Percentiles rank a stretch among this genome's conserved stretches.
These are phyloP conservation scores for Mollisiaceae sp. DNA, from an alignment of 2,329 filamentous ascomycete genomes.

Conservation along the genomic window DNA sequence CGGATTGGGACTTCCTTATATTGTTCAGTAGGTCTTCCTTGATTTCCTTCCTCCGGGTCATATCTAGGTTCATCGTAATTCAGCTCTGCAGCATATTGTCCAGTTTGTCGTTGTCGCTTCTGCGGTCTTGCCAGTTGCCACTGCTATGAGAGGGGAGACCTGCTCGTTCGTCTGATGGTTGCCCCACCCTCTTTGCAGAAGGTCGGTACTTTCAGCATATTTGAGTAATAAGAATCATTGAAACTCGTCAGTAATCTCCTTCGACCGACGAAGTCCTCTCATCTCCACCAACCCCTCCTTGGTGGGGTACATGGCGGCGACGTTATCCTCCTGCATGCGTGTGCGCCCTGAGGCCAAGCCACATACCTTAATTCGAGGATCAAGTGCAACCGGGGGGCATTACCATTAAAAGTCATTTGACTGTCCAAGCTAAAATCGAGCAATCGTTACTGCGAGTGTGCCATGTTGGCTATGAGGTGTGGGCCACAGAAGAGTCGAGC, in stretches of 20 bases:
- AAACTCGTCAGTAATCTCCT: constrained; percentile 17
- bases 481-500: not conserved
- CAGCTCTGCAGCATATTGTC: constrained; percentile 48
- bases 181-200: not conserved
- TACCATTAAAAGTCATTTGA: constrained; percentile 11
- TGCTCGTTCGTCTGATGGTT: not conserved
- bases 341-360: constrained; percentile 14
- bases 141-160: not conserved
- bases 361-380: constrained; percentile 9
- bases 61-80: constrained; percentile 54
- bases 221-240: constrained; percentile 5
- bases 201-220: not conserved
- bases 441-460: not conserved
- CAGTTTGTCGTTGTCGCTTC: constrained; percentile 52
- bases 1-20: constrained; percentile 31
- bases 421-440: not conserved
- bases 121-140: not conserved
- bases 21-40: constrained; percentile 28
- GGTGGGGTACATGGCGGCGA: constrained; percentile 4
- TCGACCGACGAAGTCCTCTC: constrained; percentile 14
- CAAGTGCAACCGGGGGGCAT: constrained; percentile 9
- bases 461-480: not conserved
- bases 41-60: constrained; percentile 41
- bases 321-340: constrained; percentile 2
- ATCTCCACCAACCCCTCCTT: not conserved